Base-by-base conservation (phyloP, 2,329 filamentous ascomycete species). In the Calonectria pauciramosa region DNA sequence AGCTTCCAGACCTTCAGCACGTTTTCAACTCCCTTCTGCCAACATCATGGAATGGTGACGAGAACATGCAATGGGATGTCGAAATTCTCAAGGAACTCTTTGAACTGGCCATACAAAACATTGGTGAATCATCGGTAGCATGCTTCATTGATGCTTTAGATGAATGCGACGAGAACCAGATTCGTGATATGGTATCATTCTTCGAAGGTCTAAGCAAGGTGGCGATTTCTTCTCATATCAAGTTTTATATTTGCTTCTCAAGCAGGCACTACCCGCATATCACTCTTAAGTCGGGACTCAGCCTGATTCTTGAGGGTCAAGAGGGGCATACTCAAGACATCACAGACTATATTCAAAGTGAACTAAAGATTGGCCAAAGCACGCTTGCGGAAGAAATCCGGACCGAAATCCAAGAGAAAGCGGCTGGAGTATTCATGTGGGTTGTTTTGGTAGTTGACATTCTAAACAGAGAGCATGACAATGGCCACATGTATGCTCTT, bases 341-440 rank as follows among this genome's bases (percentile, higher is more conserved):
- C 3, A 66, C 44, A 23, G 67, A 72, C 1, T 84, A 80, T 13
- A 70, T 81, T 0, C 32, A 47, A 1, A 69, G n/a, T 1, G 72
- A 75, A 13, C 47, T 81, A 3, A 68, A 66, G 20, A 54, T 74
- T 32, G 68, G 65, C 16, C 41, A 41, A 20, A 59, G 64, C 28
- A 49, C 52, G 6, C 36, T 68, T 23, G 73, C 71, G 3, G 32
- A 51, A 3, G 52, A 77, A 1, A 32, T 80, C 10, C 32, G 63
- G 36, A n/a, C 69, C 0, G 76, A 85, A 4, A 71, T 89, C 1
- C 75, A 82, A 6, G 56, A 82, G 7, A 87, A 85, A 60, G 83
- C 87, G 4, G 81, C 83, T 0, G 84, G 85, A 0, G 80, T 88
- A 9, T 89, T 89, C 56, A 82, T 89, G 74, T 88, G 86, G 86